Base-by-base conservation (phyloP, 768 basidiomycete species). In the Cyclocybe cylindracea region DNA sequence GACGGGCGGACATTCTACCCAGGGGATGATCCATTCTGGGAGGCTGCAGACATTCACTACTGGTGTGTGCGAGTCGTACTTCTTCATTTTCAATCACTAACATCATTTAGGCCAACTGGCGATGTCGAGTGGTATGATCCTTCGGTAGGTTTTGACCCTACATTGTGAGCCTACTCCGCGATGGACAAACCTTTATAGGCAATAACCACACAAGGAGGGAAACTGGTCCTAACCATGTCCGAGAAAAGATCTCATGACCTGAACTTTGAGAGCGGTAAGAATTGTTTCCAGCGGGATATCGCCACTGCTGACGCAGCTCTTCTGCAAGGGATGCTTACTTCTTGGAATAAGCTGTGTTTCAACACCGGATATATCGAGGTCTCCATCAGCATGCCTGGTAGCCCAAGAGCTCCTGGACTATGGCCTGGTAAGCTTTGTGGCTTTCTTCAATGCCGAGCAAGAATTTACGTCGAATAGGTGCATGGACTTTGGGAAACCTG, bases 301-400 rank as follows among this genome's bases (percentile, higher is more conserved):
- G 76, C 51, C 68, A 42, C 31, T 29, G 44, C 55, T 31, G 60
- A 16, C 46, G 59, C 24, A 46, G 18, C 40, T 50, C 19, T 39
- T 18, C 45, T 14, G 43, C 35, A 51, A 80, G 84, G 83, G 35
- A 87, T 87, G 86, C 47, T 94, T 8, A 85, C 88, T 58, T 80
- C 85, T 10, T 97, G 95, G 94, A 96, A 97, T 71, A 92, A 97
- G 70, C 70, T 97, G 48, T 98, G 95, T 71, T 97, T 94, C 71
- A 95, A 86, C 11, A 93, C 92, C 0, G 94, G 92, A 2, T 94
- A 94, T 64, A 74, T 98, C 50, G 97, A 97, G 70, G 83, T 87
- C 2, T 80, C 77, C n/a, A 60, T 92, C 14, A 90, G 87, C 64
- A 65, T 92, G 58, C 90, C 91, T 13, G 91, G 90, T 5, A 67